Evolutionary conservation across 306 rosid genomes (phyloP).

Genomic region (Mucuna pruriens): DNA sequence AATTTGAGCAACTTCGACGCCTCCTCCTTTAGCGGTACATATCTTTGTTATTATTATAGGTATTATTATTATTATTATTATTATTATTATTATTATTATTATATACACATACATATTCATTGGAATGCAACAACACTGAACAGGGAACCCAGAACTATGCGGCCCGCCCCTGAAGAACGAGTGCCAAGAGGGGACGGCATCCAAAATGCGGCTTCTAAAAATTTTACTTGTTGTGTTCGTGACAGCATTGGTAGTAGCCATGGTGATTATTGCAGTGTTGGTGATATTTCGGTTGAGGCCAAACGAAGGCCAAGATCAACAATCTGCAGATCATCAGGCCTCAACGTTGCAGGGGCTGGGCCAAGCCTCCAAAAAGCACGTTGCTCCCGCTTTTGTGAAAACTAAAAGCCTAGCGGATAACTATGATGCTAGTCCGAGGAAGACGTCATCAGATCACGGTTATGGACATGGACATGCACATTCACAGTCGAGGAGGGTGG

Average conservation of each 20-base stretch:
- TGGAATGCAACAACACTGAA: background rate
- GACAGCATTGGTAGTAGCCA: slow-evolving; percentile 39
- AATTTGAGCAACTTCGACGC: slow-evolving; percentile 49
- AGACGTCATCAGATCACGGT: background rate
- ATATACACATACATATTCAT: background rate
- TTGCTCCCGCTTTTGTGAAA: slow-evolving; percentile 30
- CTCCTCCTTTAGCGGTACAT: slow-evolving; percentile 56
- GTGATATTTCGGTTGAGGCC: slow-evolving; percentile 42
- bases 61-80: too few species aligned
- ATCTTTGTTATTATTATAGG: background rate
- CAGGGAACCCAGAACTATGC: slow-evolving; percentile 68
- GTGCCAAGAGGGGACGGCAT: slow-evolving; percentile 33
- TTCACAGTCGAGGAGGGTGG: slow-evolving; percentile 56
- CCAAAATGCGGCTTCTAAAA: slow-evolving; percentile 35
- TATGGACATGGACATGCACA: background rate
- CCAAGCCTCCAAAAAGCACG: slow-evolving; percentile 26
- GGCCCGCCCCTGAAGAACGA: slow-evolving; percentile 60
- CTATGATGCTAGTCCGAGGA: slow-evolving; percentile 26
- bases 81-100: too few species aligned
- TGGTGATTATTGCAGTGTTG: slow-evolving; percentile 45
- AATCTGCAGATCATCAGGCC: background rate
- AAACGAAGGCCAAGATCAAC: background rate
- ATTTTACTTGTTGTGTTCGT: slow-evolving; percentile 40
- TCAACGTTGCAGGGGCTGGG: slow-evolving; percentile 20
- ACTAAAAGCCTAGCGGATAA: slow-evolving; percentile 41